Percentiles rank a stretch among this genome's conserved stretches.
These are phyloP conservation scores for Rhizopogon vinicolor DNA, from an alignment of 768 basidiomycete species.

Conservation along the genomic window DNA sequence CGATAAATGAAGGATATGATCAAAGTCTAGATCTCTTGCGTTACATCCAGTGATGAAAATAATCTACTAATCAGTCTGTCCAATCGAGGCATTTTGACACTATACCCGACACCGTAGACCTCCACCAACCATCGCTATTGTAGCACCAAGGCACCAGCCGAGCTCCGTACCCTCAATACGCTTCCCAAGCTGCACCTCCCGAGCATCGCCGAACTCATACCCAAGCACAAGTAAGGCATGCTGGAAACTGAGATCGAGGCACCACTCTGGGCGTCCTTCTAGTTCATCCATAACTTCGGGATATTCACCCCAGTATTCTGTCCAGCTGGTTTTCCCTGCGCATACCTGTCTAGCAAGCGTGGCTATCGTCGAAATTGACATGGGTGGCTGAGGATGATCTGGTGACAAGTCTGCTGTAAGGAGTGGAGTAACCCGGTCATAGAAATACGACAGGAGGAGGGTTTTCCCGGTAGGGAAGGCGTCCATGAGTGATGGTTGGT, in stretches of 20 bases:
- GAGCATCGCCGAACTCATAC: conserved; percentile 75
- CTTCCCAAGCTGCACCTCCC: conserved; percentile 80
- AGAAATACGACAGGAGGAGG: conserved; percentile 96
- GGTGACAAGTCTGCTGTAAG: conserved; percentile 31
- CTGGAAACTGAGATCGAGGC: conserved; percentile 95
- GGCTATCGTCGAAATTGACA: conserved; percentile 57
- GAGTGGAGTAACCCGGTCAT: conserved; percentile 86
- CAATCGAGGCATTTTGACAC: background rate
- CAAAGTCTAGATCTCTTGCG: background rate
- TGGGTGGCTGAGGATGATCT: conserved; percentile 17
- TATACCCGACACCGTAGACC: conserved; percentile 50
- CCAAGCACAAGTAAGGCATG: conserved; percentile 81
- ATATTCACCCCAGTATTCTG: conserved; percentile 39
- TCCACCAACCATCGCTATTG: conserved; percentile 66
- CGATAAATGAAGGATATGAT: background rate
- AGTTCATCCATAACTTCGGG: conserved; percentile 61
- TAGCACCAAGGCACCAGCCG: conserved; percentile 90
- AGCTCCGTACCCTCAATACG: conserved; percentile 85
- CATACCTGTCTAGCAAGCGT: conserved; percentile 71
- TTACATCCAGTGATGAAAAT: background rate
- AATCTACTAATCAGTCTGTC: background rate
- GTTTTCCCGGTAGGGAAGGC: conserved; percentile 84
- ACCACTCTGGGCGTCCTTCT: conserved; percentile 85
- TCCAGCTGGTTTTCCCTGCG: conserved; percentile 59
- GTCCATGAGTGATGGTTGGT: conserved; percentile 89